phyloP scores from a whole-genome alignment of 805 yeast species.

The Lachancea sp. region DNA sequence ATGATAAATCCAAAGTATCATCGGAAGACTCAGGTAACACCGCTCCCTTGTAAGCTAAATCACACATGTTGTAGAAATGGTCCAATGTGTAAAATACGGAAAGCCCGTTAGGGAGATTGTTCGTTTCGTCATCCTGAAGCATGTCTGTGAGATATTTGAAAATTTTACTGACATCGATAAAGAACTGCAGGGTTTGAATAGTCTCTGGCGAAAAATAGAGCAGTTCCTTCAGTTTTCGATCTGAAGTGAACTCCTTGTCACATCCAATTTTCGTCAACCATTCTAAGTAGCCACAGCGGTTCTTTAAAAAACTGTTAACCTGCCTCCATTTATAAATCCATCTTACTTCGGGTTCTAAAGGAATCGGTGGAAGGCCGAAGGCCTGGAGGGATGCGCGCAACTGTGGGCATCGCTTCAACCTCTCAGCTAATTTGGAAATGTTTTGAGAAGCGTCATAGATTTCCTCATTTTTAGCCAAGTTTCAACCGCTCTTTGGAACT shows the following conservation, averaged over 20 bases:
- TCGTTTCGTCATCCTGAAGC: conserved; percentile 4
- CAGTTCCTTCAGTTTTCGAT: no score
- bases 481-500: neutral
- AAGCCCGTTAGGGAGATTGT: conserved; percentile 6
- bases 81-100: conserved; percentile 5
- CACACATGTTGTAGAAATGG: conserved; percentile 6
- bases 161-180: no score
- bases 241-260: no score
- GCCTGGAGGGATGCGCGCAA: conserved; percentile 1
- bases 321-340: conserved; percentile 11
- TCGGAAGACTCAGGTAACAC: no score
- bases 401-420: neutral
- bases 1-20: conserved; percentile 7
- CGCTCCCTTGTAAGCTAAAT: conserved; percentile 3
- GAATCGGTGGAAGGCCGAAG: conserved; percentile 6
- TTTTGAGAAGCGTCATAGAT: conserved; percentile 1
- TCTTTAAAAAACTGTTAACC: conserved; percentile 5
- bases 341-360: conserved; percentile 6
- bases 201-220: no score
- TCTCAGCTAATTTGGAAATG: no score
- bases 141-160: conserved; percentile 2
- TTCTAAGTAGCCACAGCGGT: no score
- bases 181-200: no score
- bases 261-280: no score
- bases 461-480: neutral